These are phyloP conservation scores for Amanita exitialis DNA, from an alignment of 768 basidiomycete species.

Conservation along the genomic window DNA sequence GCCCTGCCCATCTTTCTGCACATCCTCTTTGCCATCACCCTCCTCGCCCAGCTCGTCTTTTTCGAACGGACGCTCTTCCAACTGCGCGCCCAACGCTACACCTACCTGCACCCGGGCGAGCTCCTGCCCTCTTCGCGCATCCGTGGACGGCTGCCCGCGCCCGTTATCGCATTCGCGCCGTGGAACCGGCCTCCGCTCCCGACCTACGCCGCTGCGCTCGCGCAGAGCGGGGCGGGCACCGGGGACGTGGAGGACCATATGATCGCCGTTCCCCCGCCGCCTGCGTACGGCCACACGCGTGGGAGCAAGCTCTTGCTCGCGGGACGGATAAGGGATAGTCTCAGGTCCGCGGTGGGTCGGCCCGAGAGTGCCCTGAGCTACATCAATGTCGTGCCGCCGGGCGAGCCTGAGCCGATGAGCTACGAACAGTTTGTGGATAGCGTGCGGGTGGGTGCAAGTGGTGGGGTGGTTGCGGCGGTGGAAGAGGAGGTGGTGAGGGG, in stretches of 20 bases:
- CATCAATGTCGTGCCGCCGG: constrained; percentile 17
- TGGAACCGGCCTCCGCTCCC: constrained; percentile 67
- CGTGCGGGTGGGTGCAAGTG: constrained; percentile 15
- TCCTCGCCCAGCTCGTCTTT: constrained; percentile 46
- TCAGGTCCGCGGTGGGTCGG: constrained; percentile 32
- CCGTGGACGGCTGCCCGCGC: constrained; percentile 10
- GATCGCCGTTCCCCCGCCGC: constrained; percentile 62
- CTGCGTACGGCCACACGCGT: constrained; percentile 68
- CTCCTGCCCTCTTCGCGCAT: constrained; percentile 32
- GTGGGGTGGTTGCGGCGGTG: neutral
- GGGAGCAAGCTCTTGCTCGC: constrained; percentile 55
- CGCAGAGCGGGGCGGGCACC: constrained; percentile 57
- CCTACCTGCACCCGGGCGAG: constrained; percentile 48
- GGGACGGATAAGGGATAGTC: constrained; percentile 37
- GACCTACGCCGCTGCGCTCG: constrained; percentile 62
- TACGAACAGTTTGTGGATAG: constrained; percentile 48
- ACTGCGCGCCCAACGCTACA: constrained; percentile 60
- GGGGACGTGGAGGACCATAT: constrained; percentile 67
- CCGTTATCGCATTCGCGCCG: constrained; percentile 40
- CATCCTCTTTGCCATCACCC: constrained; percentile 44
- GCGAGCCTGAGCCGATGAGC: constrained; percentile 33
- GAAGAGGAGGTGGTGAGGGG: neutral
- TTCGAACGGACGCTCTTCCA: constrained; percentile 54
- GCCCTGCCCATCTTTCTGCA: constrained; percentile 47
- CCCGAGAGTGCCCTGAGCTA: constrained; percentile 27